Conservation (phyloP, 164 flowering plant genomes). For the Nymphaea thermarum region DNA sequence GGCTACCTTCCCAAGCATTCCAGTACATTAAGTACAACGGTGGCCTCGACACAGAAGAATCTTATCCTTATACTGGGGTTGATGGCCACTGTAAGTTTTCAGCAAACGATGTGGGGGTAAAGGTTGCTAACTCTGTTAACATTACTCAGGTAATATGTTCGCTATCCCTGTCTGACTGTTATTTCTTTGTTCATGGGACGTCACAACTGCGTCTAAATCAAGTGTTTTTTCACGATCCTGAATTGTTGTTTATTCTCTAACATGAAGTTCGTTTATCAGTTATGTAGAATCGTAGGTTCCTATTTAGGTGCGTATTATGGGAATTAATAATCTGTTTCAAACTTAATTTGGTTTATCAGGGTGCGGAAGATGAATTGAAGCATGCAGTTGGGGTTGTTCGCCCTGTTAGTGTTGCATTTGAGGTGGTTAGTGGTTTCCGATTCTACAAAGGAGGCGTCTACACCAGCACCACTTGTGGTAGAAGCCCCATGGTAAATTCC, state of each 20-base stretch:
- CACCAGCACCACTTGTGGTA: conserved; percentile 76
- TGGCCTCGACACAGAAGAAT: conserved; percentile 88
- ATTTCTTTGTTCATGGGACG: background rate
- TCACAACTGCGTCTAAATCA: background rate
- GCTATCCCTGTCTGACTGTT: background rate
- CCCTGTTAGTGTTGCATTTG: conserved; percentile 90
- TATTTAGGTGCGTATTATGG: background rate
- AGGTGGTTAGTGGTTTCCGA: conserved; percentile 65
- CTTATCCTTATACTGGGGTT: conserved; percentile 79
- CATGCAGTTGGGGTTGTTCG: conserved; percentile 79
- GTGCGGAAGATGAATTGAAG: conserved; percentile 92
- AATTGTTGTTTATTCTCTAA: no score
- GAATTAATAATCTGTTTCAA: background rate
- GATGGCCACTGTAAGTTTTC: conserved; percentile 72
- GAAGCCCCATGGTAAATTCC: conserved; percentile 58
- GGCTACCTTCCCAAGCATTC: conserved; percentile 96
- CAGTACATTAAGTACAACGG: conserved; percentile 92
- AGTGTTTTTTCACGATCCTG: background rate
- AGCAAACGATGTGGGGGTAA: conserved; percentile 53
- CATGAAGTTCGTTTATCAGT: no score
- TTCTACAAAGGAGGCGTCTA: conserved; percentile 69
- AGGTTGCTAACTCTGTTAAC: conserved; percentile 71
- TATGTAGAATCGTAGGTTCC: no score
- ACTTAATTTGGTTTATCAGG: conserved; percentile 37
- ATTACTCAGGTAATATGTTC: conserved; percentile 49